Conservation (phyloP, 2,329 filamentous ascomycete species). For the Calonectria ilicicola region DNA sequence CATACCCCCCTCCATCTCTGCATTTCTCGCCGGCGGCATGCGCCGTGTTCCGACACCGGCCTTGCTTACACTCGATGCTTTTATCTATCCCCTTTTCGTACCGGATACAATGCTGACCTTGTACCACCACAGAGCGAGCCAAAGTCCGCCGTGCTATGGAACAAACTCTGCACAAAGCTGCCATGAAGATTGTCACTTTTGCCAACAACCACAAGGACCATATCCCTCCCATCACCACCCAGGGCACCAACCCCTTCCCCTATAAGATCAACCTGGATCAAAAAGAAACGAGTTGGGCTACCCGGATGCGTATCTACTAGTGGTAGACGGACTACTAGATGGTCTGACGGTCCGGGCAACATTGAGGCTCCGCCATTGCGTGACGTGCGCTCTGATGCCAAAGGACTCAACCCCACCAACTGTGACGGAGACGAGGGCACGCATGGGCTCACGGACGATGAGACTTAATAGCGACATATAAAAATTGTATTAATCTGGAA, state of each 20-base stretch:
- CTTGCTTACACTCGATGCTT: neutral
- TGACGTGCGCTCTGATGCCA: neutral
- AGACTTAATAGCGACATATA: neutral
- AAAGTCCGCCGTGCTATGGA: constrained; percentile 94
- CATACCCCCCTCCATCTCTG: neutral
- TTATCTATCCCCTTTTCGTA: neutral
- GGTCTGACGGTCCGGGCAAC: neutral
- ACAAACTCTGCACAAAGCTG: constrained; percentile 86
- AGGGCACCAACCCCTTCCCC: constrained; percentile 93
- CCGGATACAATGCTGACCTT: neutral
- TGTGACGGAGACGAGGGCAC: neutral
- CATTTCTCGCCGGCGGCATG: neutral
- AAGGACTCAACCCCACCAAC: neutral
- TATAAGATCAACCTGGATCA: constrained; percentile 93
- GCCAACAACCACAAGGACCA: constrained; percentile 94
- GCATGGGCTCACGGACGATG: neutral
- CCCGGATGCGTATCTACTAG: constrained; percentile 81
- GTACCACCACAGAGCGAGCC: constrained; percentile 72
- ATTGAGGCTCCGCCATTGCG: neutral
- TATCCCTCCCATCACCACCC: constrained; percentile 96
- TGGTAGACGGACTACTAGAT: neutral
- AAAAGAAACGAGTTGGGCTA: constrained; percentile 80
- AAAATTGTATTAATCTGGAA: constrained; percentile 13
- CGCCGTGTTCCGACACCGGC: constrained; percentile 11
- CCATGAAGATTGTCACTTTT: constrained; percentile 89